Percentiles rank a stretch among this genome's conserved stretches.
Evolutionary conservation across 2,329 filamentous ascomycete species (phyloP).

Genomic region (Zalaria sp.): DNA sequence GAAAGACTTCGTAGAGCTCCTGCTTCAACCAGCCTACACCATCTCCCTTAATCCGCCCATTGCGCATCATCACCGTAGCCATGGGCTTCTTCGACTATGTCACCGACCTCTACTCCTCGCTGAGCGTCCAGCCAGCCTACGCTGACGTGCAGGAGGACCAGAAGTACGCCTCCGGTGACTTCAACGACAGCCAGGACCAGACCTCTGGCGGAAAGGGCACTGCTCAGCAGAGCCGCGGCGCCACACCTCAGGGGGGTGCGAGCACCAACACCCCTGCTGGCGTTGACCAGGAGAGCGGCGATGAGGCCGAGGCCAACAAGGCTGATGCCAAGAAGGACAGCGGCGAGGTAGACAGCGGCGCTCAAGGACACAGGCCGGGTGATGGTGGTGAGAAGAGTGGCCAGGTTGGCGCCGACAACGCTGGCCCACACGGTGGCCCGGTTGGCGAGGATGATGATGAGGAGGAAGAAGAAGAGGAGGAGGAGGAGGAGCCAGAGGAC

Average conservation of each 20-base stretch:
- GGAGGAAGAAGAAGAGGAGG: conserved; percentile 37
- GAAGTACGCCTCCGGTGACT: conserved; percentile 30
- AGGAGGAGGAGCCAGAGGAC: conserved; percentile 55
- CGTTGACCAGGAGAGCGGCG: conserved; percentile 26
- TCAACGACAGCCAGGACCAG: conserved; percentile 21
- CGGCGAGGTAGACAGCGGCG: conserved; percentile 4
- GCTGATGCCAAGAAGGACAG: conserved; percentile 20
- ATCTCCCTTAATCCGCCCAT: too few relatives aligned
- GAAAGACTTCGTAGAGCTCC: too few relatives aligned
- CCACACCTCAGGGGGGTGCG: conserved; percentile 22
- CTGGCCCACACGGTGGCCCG: conserved; percentile 13
- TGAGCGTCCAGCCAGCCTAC: conserved; percentile 45
- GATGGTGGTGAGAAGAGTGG: conserved; percentile 14
- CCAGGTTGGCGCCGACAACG: conserved; percentile 11
- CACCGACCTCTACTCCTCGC: conserved; percentile 50
- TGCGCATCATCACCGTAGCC: conserved; percentile 10
- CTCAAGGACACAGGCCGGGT: conserved; percentile 14
- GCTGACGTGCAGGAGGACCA: conserved; percentile 47
- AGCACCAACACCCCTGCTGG: conserved; percentile 24
- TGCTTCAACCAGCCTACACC: too few relatives aligned
- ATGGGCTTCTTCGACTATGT: conserved; percentile 55
- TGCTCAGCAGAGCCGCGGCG: conserved; percentile 15
- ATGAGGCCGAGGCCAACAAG: conserved; percentile 29
- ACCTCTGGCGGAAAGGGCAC: conserved; percentile 11
- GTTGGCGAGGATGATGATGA: conserved; percentile 22